These are phyloP conservation scores for Wallacemonas sp. DNA, from an alignment of 208 protist genomes.

Conservation along the genomic window DNA sequence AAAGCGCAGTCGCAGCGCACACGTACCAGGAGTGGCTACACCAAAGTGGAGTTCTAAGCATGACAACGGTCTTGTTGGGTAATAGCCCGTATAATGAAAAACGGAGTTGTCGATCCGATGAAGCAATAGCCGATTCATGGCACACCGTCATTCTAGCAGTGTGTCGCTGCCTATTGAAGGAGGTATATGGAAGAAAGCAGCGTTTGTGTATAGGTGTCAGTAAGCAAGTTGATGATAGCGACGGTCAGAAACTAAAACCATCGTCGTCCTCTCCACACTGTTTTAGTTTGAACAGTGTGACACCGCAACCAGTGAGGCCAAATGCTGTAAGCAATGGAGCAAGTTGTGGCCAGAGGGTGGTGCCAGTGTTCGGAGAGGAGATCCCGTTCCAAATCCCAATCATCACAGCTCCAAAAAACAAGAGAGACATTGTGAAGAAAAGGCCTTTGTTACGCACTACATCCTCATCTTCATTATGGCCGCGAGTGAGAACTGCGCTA, in stretches of 20 bases:
- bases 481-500: slow-evolving; percentile 22
- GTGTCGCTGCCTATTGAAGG: too few species aligned
- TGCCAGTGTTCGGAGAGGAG: slow-evolving; percentile 15
- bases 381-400: slow-evolving; percentile 64
- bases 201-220: background rate
- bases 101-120: too few species aligned
- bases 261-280: slow-evolving; percentile 6
- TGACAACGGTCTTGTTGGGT: too few species aligned
- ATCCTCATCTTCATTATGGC: slow-evolving; percentile 35
- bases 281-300: slow-evolving; percentile 9
- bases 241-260: background rate
- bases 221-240: slow-evolving; percentile 11
- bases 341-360: slow-evolving; percentile 24
- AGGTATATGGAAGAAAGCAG: too few species aligned
- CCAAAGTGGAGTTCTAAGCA: too few species aligned
- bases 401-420: slow-evolving; percentile 50
- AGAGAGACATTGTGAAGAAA: slow-evolving; percentile 56
- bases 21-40: too few species aligned
- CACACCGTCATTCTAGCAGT: too few species aligned
- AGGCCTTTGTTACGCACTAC: slow-evolving; percentile 36
- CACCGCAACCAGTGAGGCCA: slow-evolving; percentile 6
- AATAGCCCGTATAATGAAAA: too few species aligned
- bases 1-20: too few species aligned
- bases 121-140: too few species aligned
- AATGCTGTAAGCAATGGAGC: slow-evolving; percentile 19